Percentiles rank a stretch among this genome's conserved stretches.
phyloP scores from a whole-genome alignment of 2,329 filamentous ascomycete genomes.

The Dryadomyces quercus-mongolicae region DNA sequence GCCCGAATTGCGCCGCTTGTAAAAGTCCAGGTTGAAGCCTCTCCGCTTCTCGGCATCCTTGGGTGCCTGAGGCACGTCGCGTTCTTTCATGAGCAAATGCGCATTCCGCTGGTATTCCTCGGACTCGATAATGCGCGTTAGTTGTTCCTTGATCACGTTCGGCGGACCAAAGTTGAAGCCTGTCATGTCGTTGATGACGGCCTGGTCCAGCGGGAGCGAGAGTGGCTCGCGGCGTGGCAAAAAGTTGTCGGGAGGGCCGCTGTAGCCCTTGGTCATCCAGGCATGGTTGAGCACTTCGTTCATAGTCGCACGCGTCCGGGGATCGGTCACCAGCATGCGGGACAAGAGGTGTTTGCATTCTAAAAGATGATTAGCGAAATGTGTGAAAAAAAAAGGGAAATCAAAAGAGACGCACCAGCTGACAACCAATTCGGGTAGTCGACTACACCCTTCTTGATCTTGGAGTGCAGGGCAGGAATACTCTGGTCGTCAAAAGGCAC shows the following conservation, averaged over 20 bases:
- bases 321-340: conserved; percentile 91
- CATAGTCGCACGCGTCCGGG: conserved; percentile 72
- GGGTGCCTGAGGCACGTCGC: conserved; percentile 41
- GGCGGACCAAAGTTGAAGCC: conserved; percentile 93
- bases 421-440: conserved; percentile 94
- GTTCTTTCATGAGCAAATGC: conserved; percentile 56
- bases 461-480: conserved; percentile 95
- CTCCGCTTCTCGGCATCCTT: conserved; percentile 70
- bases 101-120: conserved; percentile 87
- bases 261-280: conserved; percentile 92
- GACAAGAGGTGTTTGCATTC: conserved; percentile 91
- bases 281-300: conserved; percentile 88
- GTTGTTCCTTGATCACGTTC: conserved; percentile 69
- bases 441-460: conserved; percentile 94
- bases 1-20: conserved; percentile 83
- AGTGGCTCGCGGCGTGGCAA: conserved; percentile 74
- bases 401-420: conserved; percentile 43
- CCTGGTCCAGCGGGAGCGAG: conserved; percentile 69
- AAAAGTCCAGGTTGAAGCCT: conserved; percentile 88
- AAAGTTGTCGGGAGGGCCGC: conserved; percentile 75
- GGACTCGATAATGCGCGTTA: conserved; percentile 79
- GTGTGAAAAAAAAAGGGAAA: conserved; percentile 21
- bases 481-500: conserved; percentile 98
- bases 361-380: conserved; percentile 22
- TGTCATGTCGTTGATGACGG: conserved; percentile 86